Evolutionary conservation across 1,139 yeast species (phyloP), one percentile per base, ranked within the genome.

Genomic region (Meyerozyma sp.): DNA sequence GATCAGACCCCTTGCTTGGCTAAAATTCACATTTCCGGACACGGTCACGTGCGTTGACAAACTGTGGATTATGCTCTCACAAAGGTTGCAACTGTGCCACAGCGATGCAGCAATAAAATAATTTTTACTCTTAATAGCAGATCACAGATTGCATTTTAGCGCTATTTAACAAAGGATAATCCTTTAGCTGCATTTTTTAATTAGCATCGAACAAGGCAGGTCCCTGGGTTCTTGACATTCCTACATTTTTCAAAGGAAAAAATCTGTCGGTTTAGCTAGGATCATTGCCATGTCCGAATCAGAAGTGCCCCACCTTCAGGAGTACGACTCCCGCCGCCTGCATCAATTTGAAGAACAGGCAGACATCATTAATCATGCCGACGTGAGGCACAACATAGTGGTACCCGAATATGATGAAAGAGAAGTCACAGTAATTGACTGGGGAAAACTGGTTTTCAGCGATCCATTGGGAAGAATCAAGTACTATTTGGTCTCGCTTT

Each of bases 401-500:
- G 68, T 73, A 16, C 73, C 75, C 2, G 73, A 64, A 49, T 78
- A 65, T 49, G 48, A 61, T 40, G 79, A 76, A 55, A 56, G 57
- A 8, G 64, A 67, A 5, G 75, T 77, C 2, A 68, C 70, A 2
- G 75, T 73, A 9, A 42, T 63, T n/a, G 80, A 73, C 41, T 82
- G 79, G 70, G 61, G 65, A 1, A 57, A 59, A 45, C 51, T 63
- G 6, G 49, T 72, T 1, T 57, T 73, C 37, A 50, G 56, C 18
- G 49, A 72, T 46, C 88, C 91, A 0, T 49, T 61, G 3, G 49
- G 54, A 2, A 68, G 65, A 42, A 47, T 68, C 34, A 55, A 55
- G 14, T 46, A 66, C 35, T 90, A 90, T 56, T 46, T 82, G 3
- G 48, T 68, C 16, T 82, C 93, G 1, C 60, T 90, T 37, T 87